These are phyloP conservation scores for Apiospora kogelbergensis DNA, from an alignment of 2,329 filamentous ascomycete genomes.

Conservation along the genomic window DNA sequence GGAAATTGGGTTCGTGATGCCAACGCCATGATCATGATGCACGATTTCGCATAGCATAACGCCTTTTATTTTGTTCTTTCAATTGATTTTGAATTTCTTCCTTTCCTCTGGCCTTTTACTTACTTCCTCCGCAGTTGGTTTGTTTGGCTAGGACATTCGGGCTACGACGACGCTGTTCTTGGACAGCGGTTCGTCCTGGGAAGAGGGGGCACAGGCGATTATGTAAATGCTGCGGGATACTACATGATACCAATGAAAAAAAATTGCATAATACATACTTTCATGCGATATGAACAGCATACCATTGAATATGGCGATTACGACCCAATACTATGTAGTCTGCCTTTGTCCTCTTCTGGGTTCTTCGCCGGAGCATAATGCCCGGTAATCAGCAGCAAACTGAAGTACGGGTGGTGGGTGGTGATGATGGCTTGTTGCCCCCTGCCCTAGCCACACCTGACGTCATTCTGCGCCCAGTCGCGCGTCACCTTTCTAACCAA, in stretches of 20 bases:
- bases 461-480: not conserved
- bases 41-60: not conserved
- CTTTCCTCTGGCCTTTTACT: too few relatives aligned
- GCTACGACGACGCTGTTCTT: too few relatives aligned
- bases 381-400: not conserved
- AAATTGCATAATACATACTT: too few relatives aligned
- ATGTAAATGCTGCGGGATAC: not conserved
- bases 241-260: not conserved
- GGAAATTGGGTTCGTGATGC: slow-evolving; percentile 30
- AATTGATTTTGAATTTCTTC: not conserved
- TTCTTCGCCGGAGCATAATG: not conserved
- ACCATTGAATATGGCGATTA: too few relatives aligned
- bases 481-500: not conserved
- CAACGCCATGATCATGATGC: not conserved
- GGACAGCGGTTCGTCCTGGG: not conserved
- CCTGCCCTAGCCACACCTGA: not conserved
- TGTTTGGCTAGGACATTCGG: too few relatives aligned
- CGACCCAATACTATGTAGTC: too few relatives aligned
- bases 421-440: not conserved
- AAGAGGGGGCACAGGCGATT: not conserved
- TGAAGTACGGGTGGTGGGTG: not conserved
- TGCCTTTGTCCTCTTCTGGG: too few relatives aligned
- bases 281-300: too few relatives aligned
- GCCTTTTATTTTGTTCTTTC: not conserved
- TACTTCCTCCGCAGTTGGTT: too few relatives aligned